These are phyloP conservation scores for Pythium inflatum DNA, from an alignment of 352 stramenopile genomes.

Conservation along the genomic window DNA sequence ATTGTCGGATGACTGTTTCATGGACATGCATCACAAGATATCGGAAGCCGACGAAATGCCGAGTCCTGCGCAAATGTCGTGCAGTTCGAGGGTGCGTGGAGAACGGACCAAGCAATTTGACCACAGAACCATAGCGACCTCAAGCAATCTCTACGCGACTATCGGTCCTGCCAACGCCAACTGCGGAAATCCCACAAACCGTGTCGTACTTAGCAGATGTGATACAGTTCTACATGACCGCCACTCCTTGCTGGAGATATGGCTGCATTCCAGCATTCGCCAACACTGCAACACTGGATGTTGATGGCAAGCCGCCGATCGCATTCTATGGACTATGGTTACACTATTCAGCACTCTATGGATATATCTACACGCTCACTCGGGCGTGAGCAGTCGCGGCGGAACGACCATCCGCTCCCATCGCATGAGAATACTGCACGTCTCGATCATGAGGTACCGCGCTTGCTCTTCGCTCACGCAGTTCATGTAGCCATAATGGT, in stretches of 20 bases:
- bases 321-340: neutral
- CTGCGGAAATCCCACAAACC: neutral
- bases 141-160: no score
- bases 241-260: neutral
- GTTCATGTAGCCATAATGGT: constrained; percentile 29
- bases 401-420: constrained; percentile 66
- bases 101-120: no score
- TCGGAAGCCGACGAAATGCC: neutral
- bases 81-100: neutral
- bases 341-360: no score
- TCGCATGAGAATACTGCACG: constrained; percentile 54
- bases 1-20: constrained; percentile 22
- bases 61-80: neutral
- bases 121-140: no score
- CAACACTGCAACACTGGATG: no score
- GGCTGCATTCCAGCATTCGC: neutral
- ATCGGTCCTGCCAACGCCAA: no score
- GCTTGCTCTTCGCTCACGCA: constrained; percentile 54
- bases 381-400: constrained; percentile 40
- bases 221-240: neutral
- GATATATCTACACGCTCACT: no score
- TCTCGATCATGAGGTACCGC: constrained; percentile 56
- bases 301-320: no score
- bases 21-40: constrained; percentile 20
- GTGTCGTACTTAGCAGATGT: constrained; percentile 1